Percentiles rank a stretch among this genome's conserved stretches.
Conservation (phyloP, 116 monocot genomes). For the Cymodocea nodosa region DNA sequence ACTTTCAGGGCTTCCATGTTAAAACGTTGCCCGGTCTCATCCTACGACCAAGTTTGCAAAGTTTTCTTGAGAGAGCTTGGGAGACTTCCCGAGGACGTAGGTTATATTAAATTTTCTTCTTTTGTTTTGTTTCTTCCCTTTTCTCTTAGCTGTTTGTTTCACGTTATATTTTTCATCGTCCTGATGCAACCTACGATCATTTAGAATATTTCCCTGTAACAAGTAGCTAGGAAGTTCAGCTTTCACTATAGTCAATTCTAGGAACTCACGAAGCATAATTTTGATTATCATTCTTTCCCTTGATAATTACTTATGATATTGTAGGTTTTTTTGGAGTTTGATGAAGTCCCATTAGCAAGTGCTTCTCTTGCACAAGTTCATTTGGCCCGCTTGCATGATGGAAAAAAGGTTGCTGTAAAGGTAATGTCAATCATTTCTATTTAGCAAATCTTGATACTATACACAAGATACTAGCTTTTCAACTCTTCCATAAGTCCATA, state of each 20-base stretch:
- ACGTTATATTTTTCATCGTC: background rate
- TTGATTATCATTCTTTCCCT: background rate
- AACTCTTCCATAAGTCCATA: constrained; percentile 2
- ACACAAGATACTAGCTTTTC: background rate
- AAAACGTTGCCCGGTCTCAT: constrained; percentile 82
- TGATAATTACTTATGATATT: background rate
- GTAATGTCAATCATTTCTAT: constrained; percentile 15
- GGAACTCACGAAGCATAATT: background rate
- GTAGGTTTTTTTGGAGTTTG: constrained; percentile 77
- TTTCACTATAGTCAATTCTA: background rate
- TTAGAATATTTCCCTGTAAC: too few species aligned
- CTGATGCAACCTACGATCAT: too few species aligned
- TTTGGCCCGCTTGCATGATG: constrained; percentile 71
- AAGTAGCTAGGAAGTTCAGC: too few species aligned
- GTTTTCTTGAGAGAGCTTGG: constrained; percentile 71
- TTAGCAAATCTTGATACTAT: background rate
- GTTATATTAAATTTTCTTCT: background rate
- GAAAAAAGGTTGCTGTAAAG: constrained; percentile 85
- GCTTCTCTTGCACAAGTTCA: constrained; percentile 99
- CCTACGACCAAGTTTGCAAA: constrained; percentile 64
- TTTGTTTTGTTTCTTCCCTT: background rate
- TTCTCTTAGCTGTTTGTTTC: background rate
- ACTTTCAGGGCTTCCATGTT: constrained; percentile 82
- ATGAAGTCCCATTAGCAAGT: constrained; percentile 72
- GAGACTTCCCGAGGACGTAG: constrained; percentile 63